phyloP scores from a whole-genome alignment of 345 rosid species.

The Theobroma cacao region DNA sequence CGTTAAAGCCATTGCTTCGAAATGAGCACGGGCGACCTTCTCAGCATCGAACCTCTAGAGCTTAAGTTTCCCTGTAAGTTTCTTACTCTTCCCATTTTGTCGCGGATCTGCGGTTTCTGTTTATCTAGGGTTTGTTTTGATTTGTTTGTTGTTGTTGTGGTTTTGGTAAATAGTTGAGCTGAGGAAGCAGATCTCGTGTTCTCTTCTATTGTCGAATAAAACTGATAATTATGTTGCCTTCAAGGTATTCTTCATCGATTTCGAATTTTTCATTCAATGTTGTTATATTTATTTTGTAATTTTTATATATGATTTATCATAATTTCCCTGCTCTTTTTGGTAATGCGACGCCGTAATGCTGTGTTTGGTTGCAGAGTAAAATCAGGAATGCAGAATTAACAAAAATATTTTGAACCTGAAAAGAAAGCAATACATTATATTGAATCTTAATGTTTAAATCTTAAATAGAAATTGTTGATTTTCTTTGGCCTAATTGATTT shows the following conservation, averaged over 20 bases:
- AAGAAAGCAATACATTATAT: neutral
- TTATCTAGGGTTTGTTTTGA: slow-evolving; percentile 11
- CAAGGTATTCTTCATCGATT: slow-evolving; percentile 43
- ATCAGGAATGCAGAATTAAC: neutral
- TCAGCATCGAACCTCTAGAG: slow-evolving; percentile 72
- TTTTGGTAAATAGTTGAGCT: slow-evolving; percentile 55
- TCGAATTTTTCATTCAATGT: neutral
- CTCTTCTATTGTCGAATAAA: slow-evolving; percentile 66
- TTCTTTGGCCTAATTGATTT: slow-evolving; percentile 1
- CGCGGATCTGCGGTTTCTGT: slow-evolving; percentile 17
- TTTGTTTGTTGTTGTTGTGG: neutral
- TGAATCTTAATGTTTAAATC: neutral
- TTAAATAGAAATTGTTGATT: slow-evolving; percentile 9
- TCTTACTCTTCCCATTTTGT: neutral
- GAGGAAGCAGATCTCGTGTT: slow-evolving; percentile 87
- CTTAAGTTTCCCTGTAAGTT: slow-evolving; percentile 70
- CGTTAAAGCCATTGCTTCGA: neutral
- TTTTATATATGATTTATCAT: slow-evolving; percentile 8
- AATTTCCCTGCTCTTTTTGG: neutral
- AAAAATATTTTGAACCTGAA: neutral
- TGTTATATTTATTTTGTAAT: neutral
- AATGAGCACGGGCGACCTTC: slow-evolving; percentile 76
- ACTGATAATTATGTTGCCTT: slow-evolving; percentile 70
- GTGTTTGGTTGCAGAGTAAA: slow-evolving; percentile 22
- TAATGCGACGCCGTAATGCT: neutral